These are phyloP conservation scores for Eucalyptus brandiana DNA, from an alignment of 345 rosid genomes.

Conservation along the genomic window DNA sequence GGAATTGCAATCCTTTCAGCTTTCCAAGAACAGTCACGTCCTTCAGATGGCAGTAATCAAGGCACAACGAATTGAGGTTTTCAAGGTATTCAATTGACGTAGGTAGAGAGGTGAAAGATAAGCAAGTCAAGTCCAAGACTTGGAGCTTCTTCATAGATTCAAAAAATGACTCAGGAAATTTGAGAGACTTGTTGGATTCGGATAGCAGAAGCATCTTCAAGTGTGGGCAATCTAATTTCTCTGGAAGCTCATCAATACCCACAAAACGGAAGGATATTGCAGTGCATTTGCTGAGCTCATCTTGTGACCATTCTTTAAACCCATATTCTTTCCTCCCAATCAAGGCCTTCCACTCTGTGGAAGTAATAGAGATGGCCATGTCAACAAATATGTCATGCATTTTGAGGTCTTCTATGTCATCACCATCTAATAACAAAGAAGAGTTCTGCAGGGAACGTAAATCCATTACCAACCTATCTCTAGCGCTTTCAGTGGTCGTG, in stretches of 20 bases:
- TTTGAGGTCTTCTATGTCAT: rapidly evolving
- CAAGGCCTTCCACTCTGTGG: rapidly evolving
- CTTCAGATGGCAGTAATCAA: rapidly evolving
- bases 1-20: not conserved
- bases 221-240: not conserved
- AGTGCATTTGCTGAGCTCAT: not conserved
- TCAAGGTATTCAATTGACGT: rapidly evolving
- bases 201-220: rapidly evolving
- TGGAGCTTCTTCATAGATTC: not conserved
- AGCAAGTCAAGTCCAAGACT: not conserved
- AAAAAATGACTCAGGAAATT: rapidly evolving
- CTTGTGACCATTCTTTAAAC: not conserved
- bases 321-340: rapidly evolving
- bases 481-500: rapidly evolving
- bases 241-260: not conserved
- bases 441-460: rapidly evolving
- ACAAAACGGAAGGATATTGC: rapidly evolving
- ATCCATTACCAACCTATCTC: rapidly evolving
- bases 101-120: not conserved
- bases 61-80: rapidly evolving
- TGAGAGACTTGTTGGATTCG: rapidly evolving
- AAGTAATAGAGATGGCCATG: not conserved
- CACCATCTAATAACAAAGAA: too few species aligned
- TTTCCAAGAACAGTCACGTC: not conserved
- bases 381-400: too few species aligned